Conservation (phyloP, 345 rosid genomes). For the Pistacia atlantica region DNA sequence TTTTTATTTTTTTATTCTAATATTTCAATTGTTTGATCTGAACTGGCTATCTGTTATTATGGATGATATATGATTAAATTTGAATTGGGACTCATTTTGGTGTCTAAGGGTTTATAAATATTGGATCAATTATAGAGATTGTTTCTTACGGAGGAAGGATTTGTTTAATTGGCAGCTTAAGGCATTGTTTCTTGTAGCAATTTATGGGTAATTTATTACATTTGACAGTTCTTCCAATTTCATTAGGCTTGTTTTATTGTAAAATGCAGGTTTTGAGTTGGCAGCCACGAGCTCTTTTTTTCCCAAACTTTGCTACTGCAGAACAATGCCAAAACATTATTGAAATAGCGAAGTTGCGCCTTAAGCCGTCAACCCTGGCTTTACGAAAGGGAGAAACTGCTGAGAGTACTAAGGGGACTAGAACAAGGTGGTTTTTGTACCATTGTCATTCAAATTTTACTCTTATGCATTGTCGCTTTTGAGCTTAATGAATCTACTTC, state of each 20-base stretch:
- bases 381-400: constrained; percentile 70
- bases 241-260: background rate
- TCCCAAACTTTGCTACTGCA: constrained; percentile 64
- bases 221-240: background rate
- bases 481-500: background rate
- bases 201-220: background rate
- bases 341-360: constrained; percentile 47
- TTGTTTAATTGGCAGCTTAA: background rate
- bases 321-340: constrained; percentile 61
- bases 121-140: background rate
- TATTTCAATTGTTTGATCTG: background rate
- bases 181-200: background rate
- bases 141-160: background rate
- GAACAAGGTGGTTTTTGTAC: constrained; percentile 54
- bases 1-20: background rate
- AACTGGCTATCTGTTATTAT: background rate
- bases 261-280: constrained; percentile 65
- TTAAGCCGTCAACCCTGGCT: constrained; percentile 68
- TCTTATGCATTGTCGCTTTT: background rate
- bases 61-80: background rate
- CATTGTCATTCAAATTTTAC: background rate
- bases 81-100: background rate
- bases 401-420: constrained; percentile 67
- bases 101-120: too few species aligned
- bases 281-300: constrained; percentile 74